These are phyloP conservation scores for Podospora fimiseda DNA, from an alignment of 495 filamentous ascomycete genomes.

Conservation along the genomic window DNA sequence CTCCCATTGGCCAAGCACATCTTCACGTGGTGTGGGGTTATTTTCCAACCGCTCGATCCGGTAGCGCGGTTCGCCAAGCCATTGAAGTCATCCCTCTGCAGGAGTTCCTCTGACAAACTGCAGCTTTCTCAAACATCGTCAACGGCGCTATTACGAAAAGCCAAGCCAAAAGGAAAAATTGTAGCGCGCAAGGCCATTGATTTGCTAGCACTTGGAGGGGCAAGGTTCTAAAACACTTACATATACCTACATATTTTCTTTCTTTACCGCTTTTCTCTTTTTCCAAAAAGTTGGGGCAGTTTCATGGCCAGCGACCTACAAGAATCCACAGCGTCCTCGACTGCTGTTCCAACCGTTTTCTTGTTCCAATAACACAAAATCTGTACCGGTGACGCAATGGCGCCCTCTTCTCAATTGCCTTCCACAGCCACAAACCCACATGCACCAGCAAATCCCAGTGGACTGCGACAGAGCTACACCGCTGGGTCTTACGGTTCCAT, in stretches of 20 bases:
- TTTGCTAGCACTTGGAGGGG: too few species aligned
- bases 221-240: too few species aligned
- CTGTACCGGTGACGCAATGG: not conserved
- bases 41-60: not conserved
- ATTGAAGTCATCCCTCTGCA: not conserved
- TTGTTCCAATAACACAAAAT: too few species aligned
- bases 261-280: not conserved
- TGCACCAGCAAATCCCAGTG: constrained; percentile 35
- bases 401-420: constrained; percentile 1
- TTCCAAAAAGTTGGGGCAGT: not conserved
- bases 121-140: not conserved
- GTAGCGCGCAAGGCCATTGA: too few species aligned
- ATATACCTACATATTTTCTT: too few species aligned
- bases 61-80: not conserved
- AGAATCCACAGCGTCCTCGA: not conserved
- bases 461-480: constrained; percentile 40
- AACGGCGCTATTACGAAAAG: not conserved
- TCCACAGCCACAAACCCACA: constrained; percentile 22
- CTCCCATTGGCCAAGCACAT: not conserved
- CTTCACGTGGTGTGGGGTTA: not conserved
- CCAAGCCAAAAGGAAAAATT: not conserved
- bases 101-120: not conserved
- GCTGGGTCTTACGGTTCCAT: constrained; percentile 27
- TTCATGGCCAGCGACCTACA: not conserved
- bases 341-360: too few species aligned